phyloP scores from a whole-genome alignment of 495 filamentous ascomycete genomes.

The Tuber umbilicatum region DNA sequence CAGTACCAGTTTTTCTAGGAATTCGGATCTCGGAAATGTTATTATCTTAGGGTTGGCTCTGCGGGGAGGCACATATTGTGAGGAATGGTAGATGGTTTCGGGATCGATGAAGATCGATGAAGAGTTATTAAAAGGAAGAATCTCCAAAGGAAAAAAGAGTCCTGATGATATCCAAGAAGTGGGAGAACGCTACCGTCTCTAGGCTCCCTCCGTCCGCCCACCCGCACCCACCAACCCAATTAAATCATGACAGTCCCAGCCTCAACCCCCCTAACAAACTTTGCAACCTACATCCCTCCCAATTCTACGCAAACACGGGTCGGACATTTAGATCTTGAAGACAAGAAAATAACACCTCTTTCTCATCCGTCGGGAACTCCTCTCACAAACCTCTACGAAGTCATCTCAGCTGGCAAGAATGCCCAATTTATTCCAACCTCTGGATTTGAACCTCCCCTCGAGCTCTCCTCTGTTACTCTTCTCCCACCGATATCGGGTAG shows the following conservation, averaged over 20 bases:
- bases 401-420: slow-evolving; percentile 46
- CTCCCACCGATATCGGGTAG: slow-evolving; percentile 49
- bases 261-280: slow-evolving; percentile 39
- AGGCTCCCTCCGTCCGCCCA: neutral
- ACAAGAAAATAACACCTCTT: slow-evolving; percentile 47
- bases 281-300: slow-evolving; percentile 42
- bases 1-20: neutral
- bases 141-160: neutral
- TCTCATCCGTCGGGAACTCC: slow-evolving; percentile 49
- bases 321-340: slow-evolving; percentile 48
- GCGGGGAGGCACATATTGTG: neutral
- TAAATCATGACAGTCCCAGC: neutral
- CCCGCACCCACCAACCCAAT: neutral
- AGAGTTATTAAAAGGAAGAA: neutral
- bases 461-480: slow-evolving; percentile 44
- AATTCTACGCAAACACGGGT: slow-evolving; percentile 42
- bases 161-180: neutral
- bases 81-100: neutral
- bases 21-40: slow-evolving; percentile 1
- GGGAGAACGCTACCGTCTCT: neutral
- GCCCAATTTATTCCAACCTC: slow-evolving; percentile 41
- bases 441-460: slow-evolving; percentile 41
- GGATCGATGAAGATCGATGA: too few relatives aligned
- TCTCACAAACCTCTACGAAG: slow-evolving; percentile 48
- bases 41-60: neutral